A percentile compares a stretch with the other conserved stretches of the same genome.
Conservation (phyloP, 176 grass and related monocot genomes). For the Alloteropsis semialata region DNA sequence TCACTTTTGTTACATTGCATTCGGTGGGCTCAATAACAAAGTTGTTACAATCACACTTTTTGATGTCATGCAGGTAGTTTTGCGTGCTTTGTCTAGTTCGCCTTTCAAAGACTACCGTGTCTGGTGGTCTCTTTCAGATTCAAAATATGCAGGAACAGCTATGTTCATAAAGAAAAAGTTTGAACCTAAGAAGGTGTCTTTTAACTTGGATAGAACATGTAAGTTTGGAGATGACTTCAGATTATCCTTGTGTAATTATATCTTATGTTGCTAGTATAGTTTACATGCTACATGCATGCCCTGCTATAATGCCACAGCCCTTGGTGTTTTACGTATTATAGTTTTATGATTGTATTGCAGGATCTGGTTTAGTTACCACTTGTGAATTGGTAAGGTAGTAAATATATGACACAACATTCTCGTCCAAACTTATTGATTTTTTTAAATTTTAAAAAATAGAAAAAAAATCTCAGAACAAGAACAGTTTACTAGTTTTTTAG, state of each 20-base stretch:
- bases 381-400: not conserved
- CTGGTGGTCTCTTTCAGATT: constrained; percentile 98
- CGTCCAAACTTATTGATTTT: not conserved
- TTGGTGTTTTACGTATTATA: not conserved
- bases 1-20: constrained; percentile 13
- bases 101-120: constrained; percentile 78
- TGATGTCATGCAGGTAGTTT: constrained; percentile 49
- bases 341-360: constrained; percentile 9
- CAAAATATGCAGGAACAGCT: constrained; percentile 81
- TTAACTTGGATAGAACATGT: constrained; percentile 84
- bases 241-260: not conserved
- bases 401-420: not conserved
- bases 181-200: constrained; percentile 82
- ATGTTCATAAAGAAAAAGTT: constrained; percentile 86
- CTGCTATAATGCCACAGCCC: not conserved
- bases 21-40: not conserved
- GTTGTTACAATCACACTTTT: constrained; percentile 29
- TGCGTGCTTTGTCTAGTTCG: constrained; percentile 70
- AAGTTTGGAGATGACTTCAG: constrained; percentile 24
- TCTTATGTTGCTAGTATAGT: not conserved
- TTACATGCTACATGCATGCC: not conserved
- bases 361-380: not conserved
- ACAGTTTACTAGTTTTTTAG: not conserved
- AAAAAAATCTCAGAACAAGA: not conserved
- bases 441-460: not conserved